Conservation (phyloP, 306 rosid species). For the Datisca glomerata region DNA sequence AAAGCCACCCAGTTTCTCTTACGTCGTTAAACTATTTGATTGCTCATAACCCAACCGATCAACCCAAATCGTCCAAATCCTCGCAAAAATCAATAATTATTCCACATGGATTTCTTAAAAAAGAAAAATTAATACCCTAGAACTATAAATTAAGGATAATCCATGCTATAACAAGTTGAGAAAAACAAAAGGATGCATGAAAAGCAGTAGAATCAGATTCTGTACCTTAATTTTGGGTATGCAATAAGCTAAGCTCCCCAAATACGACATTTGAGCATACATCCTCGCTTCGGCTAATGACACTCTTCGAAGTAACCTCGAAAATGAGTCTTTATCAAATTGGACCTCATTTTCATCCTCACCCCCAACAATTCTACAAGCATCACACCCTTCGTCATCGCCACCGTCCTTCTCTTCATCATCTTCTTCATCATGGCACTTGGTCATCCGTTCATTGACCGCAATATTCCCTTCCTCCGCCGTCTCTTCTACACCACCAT, state of each 20-base stretch:
- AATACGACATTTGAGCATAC: conserved; percentile 77
- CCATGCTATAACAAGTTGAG: no score
- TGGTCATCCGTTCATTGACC: conserved; percentile 8
- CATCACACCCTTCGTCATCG: conserved; percentile 27
- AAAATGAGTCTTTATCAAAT: conserved; percentile 57
- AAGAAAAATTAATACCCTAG: no score
- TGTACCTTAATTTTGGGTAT: conserved; percentile 62
- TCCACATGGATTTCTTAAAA: no score
- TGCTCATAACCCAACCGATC: no score
- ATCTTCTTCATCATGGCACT: conserved; percentile 8
- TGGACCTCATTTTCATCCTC: conserved; percentile 24
- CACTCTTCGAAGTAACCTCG: conserved; percentile 68
- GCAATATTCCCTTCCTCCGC: conserved; percentile 11
- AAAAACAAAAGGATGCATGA: not conserved
- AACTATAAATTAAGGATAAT: no score
- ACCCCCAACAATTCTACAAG: conserved; percentile 34
- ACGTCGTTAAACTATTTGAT: no score
- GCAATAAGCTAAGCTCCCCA: conserved; percentile 70
- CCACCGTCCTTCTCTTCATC: conserved; percentile 9
- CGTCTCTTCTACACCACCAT: conserved; percentile 1
- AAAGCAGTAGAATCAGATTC: not conserved
- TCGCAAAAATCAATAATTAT: no score
- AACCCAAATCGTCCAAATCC: no score
- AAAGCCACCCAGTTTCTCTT: no score
- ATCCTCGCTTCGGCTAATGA: conserved; percentile 63